Conservation (phyloP, 2,329 filamentous ascomycete genomes). For the Tetracladium maxilliforme region DNA sequence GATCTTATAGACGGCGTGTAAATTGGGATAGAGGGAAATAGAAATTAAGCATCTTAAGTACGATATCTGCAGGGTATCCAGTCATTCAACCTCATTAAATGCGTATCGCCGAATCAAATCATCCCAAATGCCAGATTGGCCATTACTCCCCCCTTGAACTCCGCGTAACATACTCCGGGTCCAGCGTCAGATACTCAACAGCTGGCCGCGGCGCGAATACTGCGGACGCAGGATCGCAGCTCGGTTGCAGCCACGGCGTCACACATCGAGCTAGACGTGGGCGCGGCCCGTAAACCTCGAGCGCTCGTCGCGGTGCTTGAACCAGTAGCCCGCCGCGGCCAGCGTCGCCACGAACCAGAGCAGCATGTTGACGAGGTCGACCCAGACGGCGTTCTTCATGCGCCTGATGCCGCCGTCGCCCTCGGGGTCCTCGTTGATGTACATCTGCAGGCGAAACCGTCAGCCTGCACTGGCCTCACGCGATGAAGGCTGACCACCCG, state of each 20-base stretch:
- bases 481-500: not conserved
- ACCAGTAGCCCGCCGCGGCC: conserved; percentile 43
- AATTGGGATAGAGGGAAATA: too few species aligned
- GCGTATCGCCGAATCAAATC: too few species aligned
- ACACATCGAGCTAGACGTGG: conserved; percentile 22
- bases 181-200: conserved; percentile 9
- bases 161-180: too few species aligned
- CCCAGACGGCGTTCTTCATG: conserved; percentile 82
- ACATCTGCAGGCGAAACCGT: conserved; percentile 32
- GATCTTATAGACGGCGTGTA: too few species aligned
- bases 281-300: conserved; percentile 46
- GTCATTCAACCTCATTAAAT: too few species aligned
- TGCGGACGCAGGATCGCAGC: conserved; percentile 5
- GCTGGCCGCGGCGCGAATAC: conserved; percentile 8
- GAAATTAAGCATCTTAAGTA: too few species aligned
- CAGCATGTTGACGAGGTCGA: conserved; percentile 59
- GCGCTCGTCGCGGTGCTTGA: conserved; percentile 32
- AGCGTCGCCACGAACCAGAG: conserved; percentile 58
- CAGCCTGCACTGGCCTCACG: not conserved
- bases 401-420: conserved; percentile 48
- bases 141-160: too few species aligned
- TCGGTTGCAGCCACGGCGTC: conserved; percentile 1
- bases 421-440: conserved; percentile 53
- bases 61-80: too few species aligned
- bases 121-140: too few species aligned